Conservation (phyloP, 192 early-diverging fungal genomes). For the Umbelopsis sp. region DNA sequence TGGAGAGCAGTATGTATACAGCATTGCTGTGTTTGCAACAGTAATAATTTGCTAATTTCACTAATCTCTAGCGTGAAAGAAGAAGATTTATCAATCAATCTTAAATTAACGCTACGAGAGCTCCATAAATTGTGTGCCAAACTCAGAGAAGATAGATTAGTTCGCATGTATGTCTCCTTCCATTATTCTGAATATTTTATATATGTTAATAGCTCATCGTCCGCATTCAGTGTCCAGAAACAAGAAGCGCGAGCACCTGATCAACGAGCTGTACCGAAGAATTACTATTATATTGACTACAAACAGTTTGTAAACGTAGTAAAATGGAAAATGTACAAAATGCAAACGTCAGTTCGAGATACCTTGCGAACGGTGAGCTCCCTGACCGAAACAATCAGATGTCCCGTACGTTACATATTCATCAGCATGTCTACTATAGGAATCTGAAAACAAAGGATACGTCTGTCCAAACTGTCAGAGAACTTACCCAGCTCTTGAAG, state of each 20-base stretch:
- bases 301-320: slow-evolving; percentile 92
- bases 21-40: background rate
- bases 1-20: slow-evolving; percentile 31
- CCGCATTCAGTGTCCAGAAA: slow-evolving; percentile 31
- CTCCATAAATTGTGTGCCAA: slow-evolving; percentile 79
- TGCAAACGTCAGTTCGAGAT: slow-evolving; percentile 62
- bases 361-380: slow-evolving; percentile 53
- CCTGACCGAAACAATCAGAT: background rate
- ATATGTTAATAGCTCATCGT: background rate
- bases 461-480: slow-evolving; percentile 62
- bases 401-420: background rate
- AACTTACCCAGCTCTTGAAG: slow-evolving; percentile 64
- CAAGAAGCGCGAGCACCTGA: slow-evolving; percentile 59
- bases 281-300: slow-evolving; percentile 91
- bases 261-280: slow-evolving; percentile 58
- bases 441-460: slow-evolving; percentile 72
- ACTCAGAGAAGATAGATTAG: slow-evolving; percentile 74
- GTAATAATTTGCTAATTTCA: background rate
- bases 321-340: slow-evolving; percentile 89
- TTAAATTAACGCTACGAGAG: slow-evolving; percentile 70
- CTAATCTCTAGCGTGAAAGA: slow-evolving; percentile 57
- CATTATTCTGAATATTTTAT: background rate
- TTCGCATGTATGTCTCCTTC: slow-evolving; percentile 57
- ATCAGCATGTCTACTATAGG: slow-evolving; percentile 29
- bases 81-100: slow-evolving; percentile 70